Conservation (phyloP, 805 yeast genomes). For the Starmerella sp. region DNA sequence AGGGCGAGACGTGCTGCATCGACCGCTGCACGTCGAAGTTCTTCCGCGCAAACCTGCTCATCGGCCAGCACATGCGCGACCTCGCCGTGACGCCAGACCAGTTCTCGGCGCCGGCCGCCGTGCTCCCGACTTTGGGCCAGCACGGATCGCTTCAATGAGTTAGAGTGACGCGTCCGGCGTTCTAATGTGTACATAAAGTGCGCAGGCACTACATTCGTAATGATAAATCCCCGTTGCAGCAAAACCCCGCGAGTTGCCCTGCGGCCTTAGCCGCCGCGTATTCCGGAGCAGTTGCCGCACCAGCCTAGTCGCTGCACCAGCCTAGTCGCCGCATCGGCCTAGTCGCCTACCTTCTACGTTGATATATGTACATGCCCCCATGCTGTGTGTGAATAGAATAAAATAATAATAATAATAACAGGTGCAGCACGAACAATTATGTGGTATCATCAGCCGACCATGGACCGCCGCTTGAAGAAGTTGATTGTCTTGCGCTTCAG, state of each 20-base stretch:
- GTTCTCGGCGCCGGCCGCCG: constrained; percentile 14
- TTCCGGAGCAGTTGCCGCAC: too few relatives aligned
- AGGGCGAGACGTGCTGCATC: constrained; percentile 72
- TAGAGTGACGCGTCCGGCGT: background rate
- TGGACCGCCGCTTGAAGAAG: constrained; percentile 31
- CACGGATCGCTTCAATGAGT: constrained; percentile 9
- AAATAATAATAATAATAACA: background rate
- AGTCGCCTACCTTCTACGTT: too few relatives aligned
- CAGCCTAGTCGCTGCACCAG: too few relatives aligned
- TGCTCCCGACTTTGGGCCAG: constrained; percentile 20
- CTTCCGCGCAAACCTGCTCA: constrained; percentile 48
- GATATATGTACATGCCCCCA: too few relatives aligned
- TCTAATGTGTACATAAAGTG: background rate
- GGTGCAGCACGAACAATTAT: background rate
- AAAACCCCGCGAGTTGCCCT: too few relatives aligned
- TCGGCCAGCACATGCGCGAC: constrained; percentile 25
- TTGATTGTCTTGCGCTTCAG: constrained; percentile 26
- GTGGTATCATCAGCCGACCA: constrained; percentile 19
- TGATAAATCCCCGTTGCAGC: too few relatives aligned
- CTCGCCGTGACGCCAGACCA: constrained; percentile 12
- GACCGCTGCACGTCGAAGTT: constrained; percentile 82
- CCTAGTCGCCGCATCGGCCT: too few relatives aligned
- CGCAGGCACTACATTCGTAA: too few relatives aligned
- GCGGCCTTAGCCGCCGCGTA: too few relatives aligned
- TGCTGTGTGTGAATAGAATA: background rate